A percentile compares a stretch with the other conserved stretches of the same genome.
These are phyloP conservation scores for Dacryopinax spathularia DNA, from an alignment of 768 basidiomycete species.

Conservation along the genomic window DNA sequence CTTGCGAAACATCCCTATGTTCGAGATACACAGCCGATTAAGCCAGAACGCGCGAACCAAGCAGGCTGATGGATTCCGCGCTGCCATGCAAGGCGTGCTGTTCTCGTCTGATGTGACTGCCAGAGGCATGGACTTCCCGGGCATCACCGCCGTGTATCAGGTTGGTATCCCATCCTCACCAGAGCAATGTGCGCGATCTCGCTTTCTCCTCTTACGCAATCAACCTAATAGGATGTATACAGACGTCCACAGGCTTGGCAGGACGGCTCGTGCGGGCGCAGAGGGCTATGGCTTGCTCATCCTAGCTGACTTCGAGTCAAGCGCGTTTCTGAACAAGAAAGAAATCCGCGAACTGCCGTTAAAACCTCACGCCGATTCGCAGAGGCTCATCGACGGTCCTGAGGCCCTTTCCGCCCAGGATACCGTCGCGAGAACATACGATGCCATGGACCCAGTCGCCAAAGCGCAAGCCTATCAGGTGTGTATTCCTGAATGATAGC, in stretches of 20 bases:
- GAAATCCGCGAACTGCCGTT: slow-evolving; percentile 33
- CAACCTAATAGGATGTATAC: neutral
- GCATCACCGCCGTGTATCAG: slow-evolving; percentile 47
- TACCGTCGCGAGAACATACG: neutral
- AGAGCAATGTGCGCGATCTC: slow-evolving; percentile 25
- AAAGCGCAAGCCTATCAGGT: slow-evolving; percentile 40
- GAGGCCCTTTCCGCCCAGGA: slow-evolving; percentile 12
- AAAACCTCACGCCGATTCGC: slow-evolving; percentile 19
- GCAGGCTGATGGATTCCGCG: slow-evolving; percentile 38
- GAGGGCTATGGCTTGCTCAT: slow-evolving; percentile 39
- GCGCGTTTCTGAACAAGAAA: slow-evolving; percentile 30
- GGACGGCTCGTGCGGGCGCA: slow-evolving; percentile 31
- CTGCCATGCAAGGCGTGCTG: slow-evolving; percentile 32
- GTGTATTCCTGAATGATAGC: slow-evolving; percentile 1
- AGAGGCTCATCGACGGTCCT: neutral
- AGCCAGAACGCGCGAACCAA: slow-evolving; percentile 35
- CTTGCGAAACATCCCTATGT: slow-evolving; percentile 21
- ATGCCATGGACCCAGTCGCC: slow-evolving; percentile 25
- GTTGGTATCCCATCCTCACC: slow-evolving; percentile 24
- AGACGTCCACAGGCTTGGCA: slow-evolving; percentile 30
- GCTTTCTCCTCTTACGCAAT: slow-evolving; percentile 1
- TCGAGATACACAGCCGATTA: slow-evolving; percentile 46
- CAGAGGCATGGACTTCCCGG: slow-evolving; percentile 55
- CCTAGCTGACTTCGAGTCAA: slow-evolving; percentile 36
- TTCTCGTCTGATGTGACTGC: slow-evolving; percentile 47